Evolutionary conservation across 2,329 filamentous ascomycete genomes (phyloP), one percentile per base, ranked within the genome.

Genomic region (Penicillium janthinellum): DNA sequence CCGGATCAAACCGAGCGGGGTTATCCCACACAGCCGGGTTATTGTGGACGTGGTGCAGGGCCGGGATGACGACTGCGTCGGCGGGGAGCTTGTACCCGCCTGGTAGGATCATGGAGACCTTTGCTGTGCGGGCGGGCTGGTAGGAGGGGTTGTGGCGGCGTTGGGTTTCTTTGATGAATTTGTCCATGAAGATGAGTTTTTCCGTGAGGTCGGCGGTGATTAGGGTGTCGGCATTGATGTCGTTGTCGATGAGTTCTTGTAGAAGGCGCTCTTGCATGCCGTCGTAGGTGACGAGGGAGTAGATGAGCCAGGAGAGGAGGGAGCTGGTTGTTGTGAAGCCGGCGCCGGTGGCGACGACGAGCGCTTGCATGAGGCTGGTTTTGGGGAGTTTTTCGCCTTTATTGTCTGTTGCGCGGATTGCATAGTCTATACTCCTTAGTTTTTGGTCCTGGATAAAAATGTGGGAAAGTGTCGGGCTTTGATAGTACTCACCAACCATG

Each of bases 281-380:
- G 0, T 79, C 76, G 66, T 88, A 87, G 2, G 70, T 75, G 5
- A 83, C 79, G 1, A 86, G 71, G 5, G 79, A 77, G 68, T 86
- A 87, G 45, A 86, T 68, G 1, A 84, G 75, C 86, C 84, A 88
- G 0, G 83, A 85, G 2, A 87, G 75, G 3, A 87, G 78, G 0
- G 83, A 83, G 3, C 80, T 82, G 1, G 83, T 88, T 0, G 86
- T 88, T 1, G 83, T 86, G 74, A 88, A 88, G 22, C 86, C 86
- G 2, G 85, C 85, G 3, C 77, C 85, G 0, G 81, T 84, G 8
- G 80, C 79, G 2, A 87, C 83, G 2, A 86, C 74, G 0, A 86
- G 73, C 2, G 74, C 71, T 61, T 67, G 66, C 45, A 82, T 47
- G 52, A 67, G 35, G 45, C 65, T 66, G 15, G 58, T 49, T 37